Base-by-base conservation (phyloP, 176 grass and related monocot species). In the Guadua angustifolia region DNA sequence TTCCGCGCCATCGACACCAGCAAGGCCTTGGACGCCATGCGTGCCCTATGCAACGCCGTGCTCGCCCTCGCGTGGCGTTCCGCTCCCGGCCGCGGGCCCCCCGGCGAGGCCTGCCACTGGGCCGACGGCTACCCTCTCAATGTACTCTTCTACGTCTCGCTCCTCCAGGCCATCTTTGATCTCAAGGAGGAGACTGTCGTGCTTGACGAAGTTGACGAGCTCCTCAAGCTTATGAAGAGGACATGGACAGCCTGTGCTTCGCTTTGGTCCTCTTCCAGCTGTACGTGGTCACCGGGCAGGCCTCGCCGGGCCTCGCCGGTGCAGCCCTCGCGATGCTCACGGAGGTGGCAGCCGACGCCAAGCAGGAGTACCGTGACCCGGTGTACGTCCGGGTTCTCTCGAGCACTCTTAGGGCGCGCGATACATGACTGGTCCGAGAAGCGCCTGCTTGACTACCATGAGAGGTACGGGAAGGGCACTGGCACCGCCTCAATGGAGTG, bases 361-460 rank as follows among this genome's bases (percentile, higher is more conserved):
- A 80, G 77, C 84, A 87, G 76, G 83, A 80, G 22, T 61, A 78
- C 22, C 89, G 73, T 21, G 93, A 83, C 44, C 66, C 68, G 2
- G 78, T 83, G 55, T 92, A 95, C 83, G 26, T 86, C 61, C 82
- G 82, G 69, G 83, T 93, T 21, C 65, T 98, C 5, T 83, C 95
- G 0, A 86, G 76, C 42, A 88, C 69, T 36, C 40, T 95, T 17
- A 73, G 25, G 0, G 60, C 87, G 25, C 0, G 60, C 87, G 15
- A 98, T 98, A 79, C 95, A 90, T 12, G 83, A 83, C 11, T 98
- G 95, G 95, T 71, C 90, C 43, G 95, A 94, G 87, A 98, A 90
- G 74, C 77, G 65, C 19, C 16, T 98, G 69, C 68, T 95, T 44
- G 93, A 92, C 47, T 98, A 95, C 83, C 95, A 95, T 3, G 95